Evolutionary conservation across 495 filamentous ascomycete species (phyloP).

Genomic region (Daldinia vernicosa): DNA sequence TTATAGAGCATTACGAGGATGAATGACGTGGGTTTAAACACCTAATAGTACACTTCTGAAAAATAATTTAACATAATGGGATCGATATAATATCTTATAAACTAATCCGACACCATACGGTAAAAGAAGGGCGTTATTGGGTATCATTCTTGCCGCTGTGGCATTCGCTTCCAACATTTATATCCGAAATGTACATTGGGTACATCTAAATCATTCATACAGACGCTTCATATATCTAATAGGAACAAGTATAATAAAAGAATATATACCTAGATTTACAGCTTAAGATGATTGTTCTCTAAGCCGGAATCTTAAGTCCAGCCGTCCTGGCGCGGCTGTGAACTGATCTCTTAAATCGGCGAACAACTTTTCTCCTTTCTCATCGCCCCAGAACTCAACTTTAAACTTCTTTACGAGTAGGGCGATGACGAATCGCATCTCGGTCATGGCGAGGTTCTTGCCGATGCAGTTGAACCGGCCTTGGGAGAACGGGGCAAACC

Average conservation of each 20-base stretch:
- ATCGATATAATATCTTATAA: no score
- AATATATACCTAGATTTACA: background rate
- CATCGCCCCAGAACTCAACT: slow-evolving; percentile 53
- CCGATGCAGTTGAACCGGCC: slow-evolving; percentile 61
- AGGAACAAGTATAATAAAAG: background rate
- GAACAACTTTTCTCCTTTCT: slow-evolving; percentile 50
- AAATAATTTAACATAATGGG: no score
- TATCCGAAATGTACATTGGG: background rate
- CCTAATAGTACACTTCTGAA: no score
- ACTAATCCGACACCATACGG: background rate
- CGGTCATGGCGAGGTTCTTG: slow-evolving; percentile 60
- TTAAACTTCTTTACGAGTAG: slow-evolving; percentile 55
- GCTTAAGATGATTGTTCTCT: background rate
- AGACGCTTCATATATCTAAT: background rate
- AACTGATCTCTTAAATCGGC: slow-evolving; percentile 55
- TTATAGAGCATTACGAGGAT: no score
- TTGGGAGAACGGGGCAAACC: slow-evolving; percentile 61
- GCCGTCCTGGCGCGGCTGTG: slow-evolving; percentile 37
- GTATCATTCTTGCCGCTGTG: background rate
- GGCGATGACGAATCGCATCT: slow-evolving; percentile 57
- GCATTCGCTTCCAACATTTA: background rate
- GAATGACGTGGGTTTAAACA: no score
- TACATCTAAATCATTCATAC: background rate
- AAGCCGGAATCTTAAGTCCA: slow-evolving; percentile 15
- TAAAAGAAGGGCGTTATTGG: background rate